A percentile compares a stretch with the other conserved stretches of the same genome.
Conservation (phyloP, 768 basidiomycete species). For the Hemileccinum rubropunctum region DNA sequence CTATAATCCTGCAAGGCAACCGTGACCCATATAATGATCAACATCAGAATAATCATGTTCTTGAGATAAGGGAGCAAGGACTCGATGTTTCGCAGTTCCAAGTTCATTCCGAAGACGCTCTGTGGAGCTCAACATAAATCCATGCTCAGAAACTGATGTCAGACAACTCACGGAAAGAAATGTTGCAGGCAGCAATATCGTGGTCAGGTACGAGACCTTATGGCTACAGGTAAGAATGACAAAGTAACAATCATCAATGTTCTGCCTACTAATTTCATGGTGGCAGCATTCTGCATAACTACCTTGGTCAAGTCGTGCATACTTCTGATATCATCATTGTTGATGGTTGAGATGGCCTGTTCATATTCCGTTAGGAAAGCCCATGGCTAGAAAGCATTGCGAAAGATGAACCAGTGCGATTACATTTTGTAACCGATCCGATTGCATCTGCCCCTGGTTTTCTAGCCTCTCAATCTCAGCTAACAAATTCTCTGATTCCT, state of each 20-base stretch:
- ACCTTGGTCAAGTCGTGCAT: slow-evolving; percentile 52
- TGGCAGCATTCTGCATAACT: slow-evolving; percentile 40
- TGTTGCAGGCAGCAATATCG: slow-evolving; percentile 58
- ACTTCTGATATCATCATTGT: slow-evolving; percentile 52
- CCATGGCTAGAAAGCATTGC: neutral
- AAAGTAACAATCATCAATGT: neutral
- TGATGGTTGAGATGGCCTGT: slow-evolving; percentile 59
- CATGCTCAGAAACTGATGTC: neutral
- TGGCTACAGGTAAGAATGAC: neutral
- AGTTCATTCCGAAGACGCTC: slow-evolving; percentile 28
- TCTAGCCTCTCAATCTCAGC: slow-evolving; percentile 43
- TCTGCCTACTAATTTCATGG: slow-evolving; percentile 32
- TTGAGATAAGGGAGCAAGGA: slow-evolving; percentile 38
- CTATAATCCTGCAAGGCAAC: slow-evolving; percentile 45
- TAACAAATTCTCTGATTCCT: slow-evolving; percentile 29
- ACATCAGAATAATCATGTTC: slow-evolving; percentile 46
- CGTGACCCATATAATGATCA: slow-evolving; percentile 53
- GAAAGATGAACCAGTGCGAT: slow-evolving; percentile 27
- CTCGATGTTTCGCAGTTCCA: slow-evolving; percentile 8
- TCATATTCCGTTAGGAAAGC: neutral
- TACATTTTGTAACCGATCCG: slow-evolving; percentile 30
- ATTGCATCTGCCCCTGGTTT: slow-evolving; percentile 26
- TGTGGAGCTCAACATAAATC: slow-evolving; percentile 23
- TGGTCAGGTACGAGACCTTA: slow-evolving; percentile 55
- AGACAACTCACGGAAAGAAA: slow-evolving; percentile 34